phyloP scores from a whole-genome alignment of 129 eudicot species.

The Smallanthus sonchifolius region DNA sequence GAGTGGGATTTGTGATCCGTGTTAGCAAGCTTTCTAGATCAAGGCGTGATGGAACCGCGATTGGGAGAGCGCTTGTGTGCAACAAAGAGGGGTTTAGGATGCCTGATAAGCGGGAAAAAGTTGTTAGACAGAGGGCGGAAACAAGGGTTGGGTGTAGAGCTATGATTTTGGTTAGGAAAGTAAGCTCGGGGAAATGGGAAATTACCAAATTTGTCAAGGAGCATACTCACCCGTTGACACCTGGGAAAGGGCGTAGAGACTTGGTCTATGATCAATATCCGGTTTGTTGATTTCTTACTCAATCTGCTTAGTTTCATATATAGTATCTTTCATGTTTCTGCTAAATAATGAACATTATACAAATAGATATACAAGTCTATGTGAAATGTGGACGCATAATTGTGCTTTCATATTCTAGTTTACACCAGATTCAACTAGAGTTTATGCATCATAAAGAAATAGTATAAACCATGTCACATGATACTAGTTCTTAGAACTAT shows the following conservation, averaged over 20 bases:
- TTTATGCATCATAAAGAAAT: too few relatives aligned
- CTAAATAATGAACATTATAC: background rate
- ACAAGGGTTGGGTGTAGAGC: constrained; percentile 94
- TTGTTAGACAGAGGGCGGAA: constrained; percentile 82
- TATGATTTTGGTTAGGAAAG: constrained; percentile 81
- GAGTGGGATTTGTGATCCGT: constrained; percentile 71
- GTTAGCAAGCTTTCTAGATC: constrained; percentile 92
- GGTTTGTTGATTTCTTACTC: constrained; percentile 45
- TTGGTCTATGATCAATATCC: constrained; percentile 72
- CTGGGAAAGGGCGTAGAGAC: constrained; percentile 83
- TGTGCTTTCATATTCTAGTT: background rate
- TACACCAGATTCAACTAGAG: background rate
- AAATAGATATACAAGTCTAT: background rate
- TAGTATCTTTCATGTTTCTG: background rate
- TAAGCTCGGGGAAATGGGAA: constrained; percentile 72
- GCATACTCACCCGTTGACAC: constrained; percentile 75
- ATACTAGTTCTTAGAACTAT: background rate
- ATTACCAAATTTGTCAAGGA: constrained; percentile 85
- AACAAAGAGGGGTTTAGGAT: constrained; percentile 85
- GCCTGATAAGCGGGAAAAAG: constrained; percentile 83
- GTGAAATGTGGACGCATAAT: background rate
- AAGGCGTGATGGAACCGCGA: constrained; percentile 85
- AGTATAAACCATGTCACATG: background rate
- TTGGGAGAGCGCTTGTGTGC: constrained; percentile 86
- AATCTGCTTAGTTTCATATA: background rate